Percentiles rank a stretch among this genome's conserved stretches.
These are phyloP conservation scores for Nicotiana benthamiana DNA, from an alignment of 257 asterid genomes.

Conservation along the genomic window DNA sequence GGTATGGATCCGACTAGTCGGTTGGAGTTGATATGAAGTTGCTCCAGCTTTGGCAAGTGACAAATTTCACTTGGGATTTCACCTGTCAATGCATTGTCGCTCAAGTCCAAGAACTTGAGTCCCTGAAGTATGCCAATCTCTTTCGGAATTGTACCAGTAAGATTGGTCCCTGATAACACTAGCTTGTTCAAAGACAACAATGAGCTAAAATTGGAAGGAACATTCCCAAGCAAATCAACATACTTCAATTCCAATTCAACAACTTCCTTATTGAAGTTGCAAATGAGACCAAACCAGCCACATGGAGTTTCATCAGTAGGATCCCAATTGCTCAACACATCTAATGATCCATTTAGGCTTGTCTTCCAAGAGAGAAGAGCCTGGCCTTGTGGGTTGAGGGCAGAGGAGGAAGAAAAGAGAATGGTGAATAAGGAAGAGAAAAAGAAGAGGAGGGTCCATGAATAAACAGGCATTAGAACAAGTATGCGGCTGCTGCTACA, in stretches of 20 bases:
- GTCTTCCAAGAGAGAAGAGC: conserved; percentile 55
- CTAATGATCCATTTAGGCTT: conserved; percentile 41
- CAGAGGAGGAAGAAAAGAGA: conserved; percentile 14
- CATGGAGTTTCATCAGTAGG: conserved; percentile 39
- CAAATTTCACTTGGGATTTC: conserved; percentile 44
- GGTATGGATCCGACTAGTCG: conserved; percentile 49
- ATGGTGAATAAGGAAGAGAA: not conserved
- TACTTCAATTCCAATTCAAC: conserved; percentile 39
- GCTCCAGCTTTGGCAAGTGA: conserved; percentile 33
- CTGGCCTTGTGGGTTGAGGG: conserved; percentile 46
- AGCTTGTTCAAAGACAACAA: conserved; percentile 32
- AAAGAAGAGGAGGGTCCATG: conserved; percentile 19
- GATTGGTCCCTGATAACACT: conserved; percentile 51
- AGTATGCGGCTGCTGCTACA: conserved; percentile 19
- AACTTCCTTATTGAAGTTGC: conserved; percentile 47
- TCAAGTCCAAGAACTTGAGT: conserved; percentile 41
- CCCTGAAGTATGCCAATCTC: conserved; percentile 33
- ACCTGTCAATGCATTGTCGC: conserved; percentile 56
- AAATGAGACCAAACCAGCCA: conserved; percentile 39
- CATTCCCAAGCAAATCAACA: conserved; percentile 50
- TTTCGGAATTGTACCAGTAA: conserved; percentile 48
- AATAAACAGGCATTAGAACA: conserved; percentile 26
- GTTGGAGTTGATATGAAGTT: conserved; percentile 47
- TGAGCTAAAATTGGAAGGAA: conserved; percentile 38
- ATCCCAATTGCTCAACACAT: conserved; percentile 46